Evolutionary conservation across 169 alveolate genomes (phyloP), one percentile per base, ranked within the genome.

Genomic region (Plasmodium ovale): DNA sequence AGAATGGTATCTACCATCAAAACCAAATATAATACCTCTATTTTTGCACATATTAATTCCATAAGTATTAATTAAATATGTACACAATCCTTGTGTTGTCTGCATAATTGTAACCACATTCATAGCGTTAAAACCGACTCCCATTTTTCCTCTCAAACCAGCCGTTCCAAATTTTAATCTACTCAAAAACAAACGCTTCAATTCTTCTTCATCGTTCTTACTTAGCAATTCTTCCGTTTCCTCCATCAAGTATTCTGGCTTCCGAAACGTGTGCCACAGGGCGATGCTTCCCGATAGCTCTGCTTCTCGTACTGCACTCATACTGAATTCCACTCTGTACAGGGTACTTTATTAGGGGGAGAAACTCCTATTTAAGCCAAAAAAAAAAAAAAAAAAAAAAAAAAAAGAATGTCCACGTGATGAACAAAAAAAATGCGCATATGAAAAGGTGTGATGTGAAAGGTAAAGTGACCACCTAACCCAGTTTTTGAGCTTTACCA

Each of bases 1-100:
- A 10, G 98, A 96, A 68, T 96, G 94, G 91, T 94, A 84, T 65
- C 98, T 82, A 9, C 94, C 95, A 84, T 96, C 98, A 47, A 77
- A 94, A 21, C 97, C 98, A 23, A 96, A 73, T 33, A 94, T 95
- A 3, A 94, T 95, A 4, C 97, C 97, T 58, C 94, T 87, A 16
- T 87, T 70, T n/a, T 70, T 71, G 27, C 94, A 87, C 23, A 60
- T 87, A 44, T 92, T 93, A 21, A 68, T 56, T n/a, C 96, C 95
- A 62, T 82, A 92, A 27, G 82, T 87, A 39, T 92, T 89, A 12
- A 88, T 65, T 29, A 95, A 87, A 68, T 94, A 95, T 25, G 92
- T 87, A 69, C 95, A 88, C 23, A 94, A 88, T 1, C 98, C 98
- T 90, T 95, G 97, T 9, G 97, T 87, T n/a, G 97, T 87, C 58